A percentile compares a stretch with the other conserved stretches of the same genome.
phyloP scores from a whole-genome alignment of 2,329 filamentous ascomycete species.

The Trichothecium sympodiale region DNA sequence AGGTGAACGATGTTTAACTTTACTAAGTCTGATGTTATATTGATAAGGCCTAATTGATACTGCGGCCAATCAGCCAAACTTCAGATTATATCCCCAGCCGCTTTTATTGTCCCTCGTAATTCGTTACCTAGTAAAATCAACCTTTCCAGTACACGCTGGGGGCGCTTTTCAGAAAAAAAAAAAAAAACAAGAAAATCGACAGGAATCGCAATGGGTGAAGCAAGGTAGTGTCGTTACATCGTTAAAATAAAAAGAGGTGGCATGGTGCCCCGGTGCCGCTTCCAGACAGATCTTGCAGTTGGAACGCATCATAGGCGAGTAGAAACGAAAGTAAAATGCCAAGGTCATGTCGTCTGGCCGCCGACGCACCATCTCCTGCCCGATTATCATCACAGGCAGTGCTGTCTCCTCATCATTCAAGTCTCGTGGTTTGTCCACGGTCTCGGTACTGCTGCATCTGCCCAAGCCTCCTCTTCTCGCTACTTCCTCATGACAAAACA shows the following conservation, averaged over 20 bases:
- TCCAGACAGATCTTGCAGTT: neutral
- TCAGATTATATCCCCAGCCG: too few relatives aligned
- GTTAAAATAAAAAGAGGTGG: slow-evolving; percentile 16
- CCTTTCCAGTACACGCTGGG: slow-evolving; percentile 21
- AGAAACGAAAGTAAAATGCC: slow-evolving; percentile 4
- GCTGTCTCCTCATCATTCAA: slow-evolving; percentile 19
- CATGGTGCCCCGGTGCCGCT: neutral
- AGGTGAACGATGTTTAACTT: too few relatives aligned
- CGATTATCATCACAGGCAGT: slow-evolving; percentile 9
- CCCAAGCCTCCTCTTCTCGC: neutral
- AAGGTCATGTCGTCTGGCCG: neutral
- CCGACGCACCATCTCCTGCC: slow-evolving; percentile 1
- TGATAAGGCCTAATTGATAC: too few relatives aligned
- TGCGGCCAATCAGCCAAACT: too few relatives aligned
- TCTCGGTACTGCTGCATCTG: neutral
- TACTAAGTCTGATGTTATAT: too few relatives aligned
- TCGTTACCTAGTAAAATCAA: slow-evolving; percentile 27
- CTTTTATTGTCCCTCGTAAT: slow-evolving; percentile 29
- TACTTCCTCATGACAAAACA: neutral
- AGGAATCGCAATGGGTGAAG: slow-evolving; percentile 6
- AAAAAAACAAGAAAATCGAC: slow-evolving; percentile 8
- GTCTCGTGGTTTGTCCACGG: neutral
- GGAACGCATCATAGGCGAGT: neutral
- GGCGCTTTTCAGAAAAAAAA: slow-evolving; percentile 16
- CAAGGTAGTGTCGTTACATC: slow-evolving; percentile 22